Base-by-base conservation (phyloP, 2,329 filamentous ascomycete genomes). In the Penicillium olsonii region DNA sequence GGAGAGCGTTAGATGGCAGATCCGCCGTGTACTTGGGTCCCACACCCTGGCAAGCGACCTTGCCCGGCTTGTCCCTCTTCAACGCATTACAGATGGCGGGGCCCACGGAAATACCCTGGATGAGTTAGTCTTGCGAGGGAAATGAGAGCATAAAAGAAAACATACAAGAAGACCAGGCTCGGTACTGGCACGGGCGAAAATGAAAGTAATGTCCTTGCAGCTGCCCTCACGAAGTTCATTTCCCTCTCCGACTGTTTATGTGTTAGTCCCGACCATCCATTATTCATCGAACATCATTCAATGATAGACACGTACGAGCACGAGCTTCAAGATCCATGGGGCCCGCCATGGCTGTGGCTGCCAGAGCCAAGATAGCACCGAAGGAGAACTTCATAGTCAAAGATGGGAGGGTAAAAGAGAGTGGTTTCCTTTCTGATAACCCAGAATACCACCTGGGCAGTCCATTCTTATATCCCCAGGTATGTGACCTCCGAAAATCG, bases 101-200 rank as follows among this genome's bases (percentile, higher is more conserved):
- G 8, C 68, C 67, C 37, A 64, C 57, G 33, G 67, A 47, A 6
- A 52, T 53, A 9, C 67, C 68, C 68, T 70, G 12, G n/a, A 39
- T 40, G 15, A 6, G 9, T 26, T n/a, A 37, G 27, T 17, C n/a
- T n/a, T 15, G 14, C 15, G n/a, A n/a, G n/a, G n/a, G n/a, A n/a
- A n/a, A 31, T 14, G 22, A 24, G 22, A 24, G 5, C 22, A 24
- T 24, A 8, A 24, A 24, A 9, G 33, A 18, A 18, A 6, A 34
- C 37, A 11, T 64, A 76, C 75, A 60, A 79, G 72, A 61, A 78
- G 77, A n/a, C 77, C 77, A 6, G 64, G 56, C 54, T 80, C 77
- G 12, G 71, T 74, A 11, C 76, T 78, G 19, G 75, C 77, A 38
- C 77, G 72, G 9, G 77, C 75, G 53, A 75, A 79, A 39, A 79